Evolutionary conservation across 1,284 basidiomycete species (phyloP), one percentile per base, ranked within the genome.

Genomic region (Pseudozyma sp.): DNA sequence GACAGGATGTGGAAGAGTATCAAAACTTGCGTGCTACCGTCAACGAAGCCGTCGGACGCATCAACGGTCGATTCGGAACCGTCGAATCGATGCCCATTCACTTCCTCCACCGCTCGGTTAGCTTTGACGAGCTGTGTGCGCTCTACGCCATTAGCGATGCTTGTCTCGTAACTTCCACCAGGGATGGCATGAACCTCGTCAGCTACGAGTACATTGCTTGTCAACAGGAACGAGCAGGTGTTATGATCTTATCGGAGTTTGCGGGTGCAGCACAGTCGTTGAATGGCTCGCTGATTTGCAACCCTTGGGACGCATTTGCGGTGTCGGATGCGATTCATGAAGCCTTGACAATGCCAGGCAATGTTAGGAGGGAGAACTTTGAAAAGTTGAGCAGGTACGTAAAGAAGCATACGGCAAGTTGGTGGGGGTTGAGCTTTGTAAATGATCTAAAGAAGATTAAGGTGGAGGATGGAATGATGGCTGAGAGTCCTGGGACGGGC

Each of bases 151-250:
- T 97, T 82, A 94, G 93, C 83, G 97, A 99, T 82, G 97, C 95
- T 18, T 98, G 96, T 85, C 87, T 99, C 49, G 94, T 99, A 60
- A 94, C 94, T 14, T 93, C 91, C 82, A 99, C 97, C 9, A 88
- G 96, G 49, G 96, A 99, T 83, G 96, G 96, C 48, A 99, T 99
- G 97, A 99, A 99, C 86, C 87, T 99, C 83, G 95, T 98, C n/a
- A 97, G 95, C 11, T 99, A 99, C 87, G 97, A 99, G 86, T 99
- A 99, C 86, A 92, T 98, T 80, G 95, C 96, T 0, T 95, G 94
- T 80, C 97, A 99, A 85, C 90, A 93, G 80, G 90, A 92, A 58
- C 89, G 92, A 16, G 93, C 97, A 80, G 97, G 96, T 43, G 93
- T 93, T 12, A 95, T 99, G 92, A 96, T 99, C 83, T 89, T 99